phyloP scores from a whole-genome alignment of 345 rosid genomes.

The Euphorbia lathyris region DNA sequence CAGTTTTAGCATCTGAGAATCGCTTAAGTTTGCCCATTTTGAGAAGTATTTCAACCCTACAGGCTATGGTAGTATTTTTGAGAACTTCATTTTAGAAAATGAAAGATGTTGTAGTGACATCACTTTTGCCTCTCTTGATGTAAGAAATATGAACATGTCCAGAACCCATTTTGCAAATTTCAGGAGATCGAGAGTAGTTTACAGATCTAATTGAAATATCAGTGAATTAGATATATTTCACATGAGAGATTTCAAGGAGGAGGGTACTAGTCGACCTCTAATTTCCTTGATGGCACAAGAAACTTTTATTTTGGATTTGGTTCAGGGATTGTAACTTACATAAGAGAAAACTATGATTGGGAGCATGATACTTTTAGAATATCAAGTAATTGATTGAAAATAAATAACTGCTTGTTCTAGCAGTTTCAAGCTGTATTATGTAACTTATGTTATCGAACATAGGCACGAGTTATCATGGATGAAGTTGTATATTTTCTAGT shows the following conservation, averaged over 20 bases:
- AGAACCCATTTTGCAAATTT: background rate
- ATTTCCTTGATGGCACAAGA: no score
- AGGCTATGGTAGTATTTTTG: background rate
- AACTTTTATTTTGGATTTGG: no score
- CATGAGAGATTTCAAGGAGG: background rate
- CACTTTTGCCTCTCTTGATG: background rate
- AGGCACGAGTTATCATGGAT: no score
- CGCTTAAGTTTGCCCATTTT: background rate
- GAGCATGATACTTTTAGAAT: background rate
- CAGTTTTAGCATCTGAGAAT: background rate
- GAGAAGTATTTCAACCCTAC: background rate
- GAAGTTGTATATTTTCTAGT: no score
- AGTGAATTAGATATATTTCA: background rate
- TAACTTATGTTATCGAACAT: no score
- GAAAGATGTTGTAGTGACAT: background rate
- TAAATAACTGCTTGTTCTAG: no score
- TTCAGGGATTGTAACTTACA: background rate
- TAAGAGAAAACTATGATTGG: background rate
- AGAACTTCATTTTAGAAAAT: background rate
- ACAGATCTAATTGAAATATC: background rate
- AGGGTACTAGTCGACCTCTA: background rate
- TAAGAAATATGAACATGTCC: background rate
- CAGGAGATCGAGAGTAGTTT: background rate
- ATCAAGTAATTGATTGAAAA: no score
- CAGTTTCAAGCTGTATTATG: no score